Percentiles rank a stretch among this genome's conserved stretches.
These are phyloP conservation scores for Eucalyptus marginata DNA, from an alignment of 345 rosid species.

Conservation along the genomic window DNA sequence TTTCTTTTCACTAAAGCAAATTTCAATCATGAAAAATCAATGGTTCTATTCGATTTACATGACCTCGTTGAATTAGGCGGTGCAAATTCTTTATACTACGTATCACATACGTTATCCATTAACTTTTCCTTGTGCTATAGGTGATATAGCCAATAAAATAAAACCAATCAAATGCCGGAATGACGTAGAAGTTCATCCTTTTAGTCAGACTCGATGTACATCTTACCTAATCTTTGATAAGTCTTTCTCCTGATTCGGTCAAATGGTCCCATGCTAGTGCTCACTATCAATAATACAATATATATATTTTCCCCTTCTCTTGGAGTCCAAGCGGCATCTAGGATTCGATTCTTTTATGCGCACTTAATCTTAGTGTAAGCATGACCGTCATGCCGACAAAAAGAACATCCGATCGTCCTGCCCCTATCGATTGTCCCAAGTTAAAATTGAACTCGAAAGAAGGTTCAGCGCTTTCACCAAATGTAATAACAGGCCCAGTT, in stretches of 20 bases:
- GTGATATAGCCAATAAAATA: background rate
- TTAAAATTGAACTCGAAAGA: background rate
- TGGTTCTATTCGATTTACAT: background rate
- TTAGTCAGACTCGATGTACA: background rate
- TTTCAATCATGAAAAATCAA: background rate
- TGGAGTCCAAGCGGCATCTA: too few relatives aligned
- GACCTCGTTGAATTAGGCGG: accelerated
- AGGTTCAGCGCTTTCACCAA: background rate
- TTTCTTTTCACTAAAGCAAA: background rate
- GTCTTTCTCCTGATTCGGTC: background rate
- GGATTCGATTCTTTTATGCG: background rate
- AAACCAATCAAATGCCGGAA: background rate
- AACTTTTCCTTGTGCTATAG: background rate
- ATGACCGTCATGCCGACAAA: too few relatives aligned
- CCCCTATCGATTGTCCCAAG: background rate
- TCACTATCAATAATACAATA: too few relatives aligned
- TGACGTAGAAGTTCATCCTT: background rate
- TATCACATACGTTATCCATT: accelerated
- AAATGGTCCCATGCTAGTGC: too few relatives aligned
- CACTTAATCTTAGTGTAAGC: background rate
- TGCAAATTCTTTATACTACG: background rate
- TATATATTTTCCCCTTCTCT: too few relatives aligned
- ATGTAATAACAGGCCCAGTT: background rate
- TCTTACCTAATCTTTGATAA: background rate
- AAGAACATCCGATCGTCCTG: too few relatives aligned